These are phyloP conservation scores for Acidiella bohemica DNA, from an alignment of 495 filamentous ascomycete genomes.

Conservation along the genomic window DNA sequence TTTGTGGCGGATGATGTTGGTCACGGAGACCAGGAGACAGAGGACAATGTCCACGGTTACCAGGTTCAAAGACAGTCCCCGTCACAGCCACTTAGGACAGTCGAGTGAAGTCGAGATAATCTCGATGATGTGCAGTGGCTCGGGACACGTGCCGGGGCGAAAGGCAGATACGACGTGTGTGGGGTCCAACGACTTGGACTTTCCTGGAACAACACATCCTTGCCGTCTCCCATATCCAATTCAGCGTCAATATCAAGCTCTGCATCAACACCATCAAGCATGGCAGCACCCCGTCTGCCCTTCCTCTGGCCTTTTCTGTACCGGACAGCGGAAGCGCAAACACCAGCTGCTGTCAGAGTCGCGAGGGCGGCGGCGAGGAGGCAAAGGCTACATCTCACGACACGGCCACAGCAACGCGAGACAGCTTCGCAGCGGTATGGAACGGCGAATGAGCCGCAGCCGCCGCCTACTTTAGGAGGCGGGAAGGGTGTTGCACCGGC, in stretches of 20 bases:
- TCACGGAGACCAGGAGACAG: too few relatives aligned
- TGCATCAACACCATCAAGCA: not conserved
- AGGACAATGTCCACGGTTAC: too few relatives aligned
- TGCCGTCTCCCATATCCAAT: not conserved
- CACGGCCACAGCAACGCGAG: conserved; percentile 15
- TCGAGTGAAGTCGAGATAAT: too few relatives aligned
- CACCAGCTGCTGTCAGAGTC: conserved; percentile 9
- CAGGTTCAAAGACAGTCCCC: too few relatives aligned
- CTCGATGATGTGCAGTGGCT: too few relatives aligned
- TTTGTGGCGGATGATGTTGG: too few relatives aligned
- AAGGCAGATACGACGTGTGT: too few relatives aligned
- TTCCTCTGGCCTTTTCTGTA: conserved; percentile 31
- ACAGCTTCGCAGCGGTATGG: conserved; percentile 40
- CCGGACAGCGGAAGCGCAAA: conserved; percentile 10
- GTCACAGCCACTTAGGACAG: too few relatives aligned
- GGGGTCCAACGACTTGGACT: too few relatives aligned
- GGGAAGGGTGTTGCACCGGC: conserved; percentile 11
- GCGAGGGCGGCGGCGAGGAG: conserved; percentile 5
- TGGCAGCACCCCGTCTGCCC: conserved; percentile 28
- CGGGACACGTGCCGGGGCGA: too few relatives aligned
- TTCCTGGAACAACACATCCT: too few relatives aligned
- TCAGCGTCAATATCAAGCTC: not conserved
- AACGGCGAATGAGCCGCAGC: conserved; percentile 54
- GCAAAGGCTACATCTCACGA: conserved; percentile 22
- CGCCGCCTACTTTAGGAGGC: conserved; percentile 27